Evolutionary conservation across 1,139 yeast genomes (phyloP).

Genomic region (Yamadazyma conglobata): DNA sequence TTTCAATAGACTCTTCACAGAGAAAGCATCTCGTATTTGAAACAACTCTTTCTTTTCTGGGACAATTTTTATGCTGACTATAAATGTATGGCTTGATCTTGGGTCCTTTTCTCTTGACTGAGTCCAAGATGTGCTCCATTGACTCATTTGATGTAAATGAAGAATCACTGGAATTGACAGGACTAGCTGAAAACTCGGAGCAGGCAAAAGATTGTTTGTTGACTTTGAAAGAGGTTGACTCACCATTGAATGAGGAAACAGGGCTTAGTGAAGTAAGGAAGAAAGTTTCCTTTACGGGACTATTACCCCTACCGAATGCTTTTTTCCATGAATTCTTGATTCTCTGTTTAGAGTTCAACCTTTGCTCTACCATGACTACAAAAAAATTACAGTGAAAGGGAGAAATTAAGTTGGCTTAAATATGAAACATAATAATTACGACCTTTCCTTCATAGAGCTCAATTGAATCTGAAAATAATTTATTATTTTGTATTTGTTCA

Average conservation of each 20-base stretch:
- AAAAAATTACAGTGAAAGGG: no score
- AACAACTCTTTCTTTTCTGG: slow-evolving; percentile 5
- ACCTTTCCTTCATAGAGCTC: no score
- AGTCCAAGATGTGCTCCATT: slow-evolving; percentile 1
- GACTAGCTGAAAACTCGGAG: slow-evolving; percentile 3
- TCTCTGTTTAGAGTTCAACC: no score
- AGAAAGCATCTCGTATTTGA: slow-evolving; percentile 26
- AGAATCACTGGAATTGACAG: slow-evolving; percentile 6
- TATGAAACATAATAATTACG: no score
- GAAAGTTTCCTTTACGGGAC: slow-evolving; percentile 1
- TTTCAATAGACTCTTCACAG: slow-evolving; percentile 33
- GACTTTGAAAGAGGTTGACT: background rate
- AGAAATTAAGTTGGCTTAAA: no score
- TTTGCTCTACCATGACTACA: no score
- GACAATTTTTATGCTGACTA: slow-evolving; percentile 13
- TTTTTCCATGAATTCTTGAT: slow-evolving; percentile 10
- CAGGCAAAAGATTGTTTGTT: no score
- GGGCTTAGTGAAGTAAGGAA: slow-evolving; percentile 16
- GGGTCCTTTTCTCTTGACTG: slow-evolving; percentile 22
- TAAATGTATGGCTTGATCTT: slow-evolving; percentile 24
- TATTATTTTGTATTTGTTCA: no score
- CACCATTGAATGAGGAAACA: slow-evolving; percentile 5
- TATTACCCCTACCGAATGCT: slow-evolving; percentile 4
- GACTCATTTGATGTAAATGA: slow-evolving; percentile 6
- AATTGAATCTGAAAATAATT: no score